Base-by-base conservation (phyloP, 2,329 filamentous ascomycete species). In the Alternaria angustiovoidea region DNA sequence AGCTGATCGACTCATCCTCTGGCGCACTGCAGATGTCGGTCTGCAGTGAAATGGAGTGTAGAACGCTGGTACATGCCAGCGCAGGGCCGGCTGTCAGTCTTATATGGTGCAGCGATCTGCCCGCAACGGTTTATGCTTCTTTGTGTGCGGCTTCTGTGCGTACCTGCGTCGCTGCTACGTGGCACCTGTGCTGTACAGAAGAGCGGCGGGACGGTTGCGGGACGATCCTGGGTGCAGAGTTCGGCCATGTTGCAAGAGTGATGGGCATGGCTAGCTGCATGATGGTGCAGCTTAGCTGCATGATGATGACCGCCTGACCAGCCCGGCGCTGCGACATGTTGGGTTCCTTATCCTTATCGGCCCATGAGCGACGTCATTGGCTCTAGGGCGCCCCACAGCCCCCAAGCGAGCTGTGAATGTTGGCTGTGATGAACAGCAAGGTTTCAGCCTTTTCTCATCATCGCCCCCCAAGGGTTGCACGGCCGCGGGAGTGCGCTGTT, bases 151-250 rank as follows among this genome's bases (percentile, higher is more conserved):
- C 64, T 66, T 66, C 65, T 62, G 62, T 62, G 69, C 65, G 71
- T 73, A 71, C 73, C 73, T 74, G 71, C 69, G 66, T 71, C 62
- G 54, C 67, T 74, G 73, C 72, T 72, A 76, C 75, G 75, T 77
- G 75, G 75, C 75, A 76, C 74, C 74, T 75, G 66, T 75, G 64
- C 69, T 69, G 70, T 65, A 66, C 71, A 74, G 69, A 72, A 71
- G 63, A 63, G 61, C 57, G 60, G 63, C 74, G 74, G 74, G 70
- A 73, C 74, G 74, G 68, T 61, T 65, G 71, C 71, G 73, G 72
- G 74, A 75, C 69, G 75, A 76, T 76, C 75, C 69, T 75, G 70
- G 68, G 71, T 72, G 71, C 66, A 66, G 69, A 59, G 65, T 57
- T 64, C 44, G 60, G 62, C 63, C 59, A 68, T 58, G 64, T 67